phyloP scores from a whole-genome alignment of 805 yeast species.

The Ogataea allantospora region DNA sequence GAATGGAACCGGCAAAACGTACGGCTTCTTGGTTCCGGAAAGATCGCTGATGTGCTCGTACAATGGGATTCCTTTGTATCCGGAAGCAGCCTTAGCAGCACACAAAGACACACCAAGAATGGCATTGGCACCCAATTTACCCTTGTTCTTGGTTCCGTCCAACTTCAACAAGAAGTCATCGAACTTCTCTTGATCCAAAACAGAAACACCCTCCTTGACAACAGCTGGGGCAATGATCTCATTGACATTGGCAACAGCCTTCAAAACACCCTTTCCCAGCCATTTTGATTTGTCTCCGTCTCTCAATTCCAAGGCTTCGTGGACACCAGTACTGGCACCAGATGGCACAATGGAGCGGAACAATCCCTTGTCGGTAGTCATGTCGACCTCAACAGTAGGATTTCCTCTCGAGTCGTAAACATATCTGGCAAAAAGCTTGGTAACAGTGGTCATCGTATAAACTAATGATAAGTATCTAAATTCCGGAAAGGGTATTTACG shows the following conservation, averaged over 20 bases:
- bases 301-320: slow-evolving; percentile 98
- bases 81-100: slow-evolving; percentile 97
- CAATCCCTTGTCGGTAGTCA: slow-evolving; percentile 86
- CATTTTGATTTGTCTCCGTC: slow-evolving; percentile 97
- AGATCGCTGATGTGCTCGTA: slow-evolving; percentile 87
- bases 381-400: slow-evolving; percentile 99
- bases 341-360: slow-evolving; percentile 99
- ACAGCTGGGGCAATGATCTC: slow-evolving; percentile 93
- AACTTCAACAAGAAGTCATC: slow-evolving; percentile 83
- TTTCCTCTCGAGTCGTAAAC: slow-evolving; percentile 99
- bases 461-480: slow-evolving; percentile 1
- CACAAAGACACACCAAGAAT: slow-evolving; percentile 97
- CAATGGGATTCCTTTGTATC: slow-evolving; percentile 89
- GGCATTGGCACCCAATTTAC: slow-evolving; percentile 98
- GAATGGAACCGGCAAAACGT: slow-evolving; percentile 97
- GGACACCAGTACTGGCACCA: slow-evolving; percentile 99
- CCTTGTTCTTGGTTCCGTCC: slow-evolving; percentile 97
- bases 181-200: slow-evolving; percentile 79
- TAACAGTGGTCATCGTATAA: slow-evolving; percentile 51
- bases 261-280: slow-evolving; percentile 98
- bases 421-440: slow-evolving; percentile 89
- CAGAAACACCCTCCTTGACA: slow-evolving; percentile 74
- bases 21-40: slow-evolving; percentile 75
- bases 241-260: slow-evolving; percentile 97
- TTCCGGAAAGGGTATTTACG: slow-evolving; percentile 4